Evolutionary conservation across 371 early-diverging fungal genomes (phyloP).

Genomic region (Batkoa obscura): DNA sequence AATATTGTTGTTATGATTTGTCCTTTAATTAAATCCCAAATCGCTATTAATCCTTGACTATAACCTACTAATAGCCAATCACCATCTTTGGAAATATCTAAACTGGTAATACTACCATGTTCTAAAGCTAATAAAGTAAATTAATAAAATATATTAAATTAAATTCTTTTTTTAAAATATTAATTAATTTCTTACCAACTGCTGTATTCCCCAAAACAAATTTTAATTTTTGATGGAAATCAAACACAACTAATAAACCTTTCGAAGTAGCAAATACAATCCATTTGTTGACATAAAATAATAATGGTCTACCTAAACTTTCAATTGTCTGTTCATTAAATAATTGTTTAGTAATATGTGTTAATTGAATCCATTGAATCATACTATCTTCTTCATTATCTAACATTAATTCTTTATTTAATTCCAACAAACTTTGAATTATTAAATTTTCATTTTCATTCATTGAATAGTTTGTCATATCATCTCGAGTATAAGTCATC

Average conservation of each 20-base stretch:
- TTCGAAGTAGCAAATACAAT: conserved; percentile 60
- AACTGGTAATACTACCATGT: conserved; percentile 46
- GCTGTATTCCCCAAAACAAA: conserved; percentile 33
- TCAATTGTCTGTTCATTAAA: conserved; percentile 32
- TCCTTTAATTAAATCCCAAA: conserved; percentile 48
- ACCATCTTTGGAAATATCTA: conserved; percentile 49
- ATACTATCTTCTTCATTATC: conserved; percentile 28
- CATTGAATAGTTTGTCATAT: background rate
- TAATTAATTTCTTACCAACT: conserved; percentile 15
- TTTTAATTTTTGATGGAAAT: conserved; percentile 35
- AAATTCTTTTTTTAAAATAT: background rate
- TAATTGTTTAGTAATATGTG: conserved; percentile 40
- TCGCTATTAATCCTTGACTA: conserved; percentile 41
- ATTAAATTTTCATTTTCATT: background rate
- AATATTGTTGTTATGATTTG: conserved; percentile 22
- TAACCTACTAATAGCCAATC: conserved; percentile 47
- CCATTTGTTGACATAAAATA: conserved; percentile 24
- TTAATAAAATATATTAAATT: background rate
- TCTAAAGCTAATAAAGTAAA: conserved; percentile 13
- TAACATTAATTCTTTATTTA: conserved; percentile 6
- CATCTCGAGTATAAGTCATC: background rate
- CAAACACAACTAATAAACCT: conserved; percentile 44
- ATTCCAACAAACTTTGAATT: background rate
- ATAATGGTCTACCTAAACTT: conserved; percentile 19
- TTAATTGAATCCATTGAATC: conserved; percentile 53